Percentiles rank a stretch among this genome's conserved stretches.
These are phyloP conservation scores for Lentinula raphanica DNA, from an alignment of 768 basidiomycete genomes.

Conservation along the genomic window DNA sequence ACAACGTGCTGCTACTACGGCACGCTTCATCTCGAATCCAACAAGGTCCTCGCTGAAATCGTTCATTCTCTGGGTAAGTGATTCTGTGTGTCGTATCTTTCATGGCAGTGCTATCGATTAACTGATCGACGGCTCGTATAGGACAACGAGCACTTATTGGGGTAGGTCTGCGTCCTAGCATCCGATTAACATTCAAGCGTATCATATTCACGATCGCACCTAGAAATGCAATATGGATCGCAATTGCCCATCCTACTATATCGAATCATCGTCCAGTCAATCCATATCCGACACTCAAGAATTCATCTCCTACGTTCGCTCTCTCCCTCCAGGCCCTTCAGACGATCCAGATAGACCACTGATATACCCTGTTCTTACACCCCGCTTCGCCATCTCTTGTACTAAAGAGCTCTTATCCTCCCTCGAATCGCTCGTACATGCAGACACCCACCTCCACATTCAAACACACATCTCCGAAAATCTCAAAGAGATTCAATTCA, in stretches of 20 bases:
- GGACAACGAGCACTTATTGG: slow-evolving; percentile 86
- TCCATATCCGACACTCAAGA: slow-evolving; percentile 60
- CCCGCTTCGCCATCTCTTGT: slow-evolving; percentile 94
- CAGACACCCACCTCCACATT: slow-evolving; percentile 61
- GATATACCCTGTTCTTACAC: slow-evolving; percentile 88
- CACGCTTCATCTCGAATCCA: slow-evolving; percentile 73
- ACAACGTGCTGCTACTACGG: slow-evolving; percentile 94
- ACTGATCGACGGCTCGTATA: slow-evolving; percentile 15
- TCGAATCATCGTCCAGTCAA: slow-evolving; percentile 52
- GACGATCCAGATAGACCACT: slow-evolving; percentile 39
- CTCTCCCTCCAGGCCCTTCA: slow-evolving; percentile 34
- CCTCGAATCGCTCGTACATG: slow-evolving; percentile 57
- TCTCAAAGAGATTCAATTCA: slow-evolving; percentile 59
- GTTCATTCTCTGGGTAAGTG: slow-evolving; percentile 53
- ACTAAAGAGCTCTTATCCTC: slow-evolving; percentile 58
- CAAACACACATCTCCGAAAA: slow-evolving; percentile 96
- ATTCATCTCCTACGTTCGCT: slow-evolving; percentile 66
- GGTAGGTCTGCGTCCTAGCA: slow-evolving; percentile 41
- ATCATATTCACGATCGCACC: background rate
- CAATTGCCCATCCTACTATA: slow-evolving; percentile 61
- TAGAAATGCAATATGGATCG: slow-evolving; percentile 92
- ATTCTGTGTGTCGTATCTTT: background rate
- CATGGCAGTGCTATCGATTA: background rate
- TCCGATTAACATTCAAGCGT: background rate
- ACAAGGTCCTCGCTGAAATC: slow-evolving; percentile 76